Percentiles rank a stretch among this genome's conserved stretches.
These are phyloP conservation scores for Pichia manshurica DNA, from an alignment of 805 yeast genomes.

Conservation along the genomic window DNA sequence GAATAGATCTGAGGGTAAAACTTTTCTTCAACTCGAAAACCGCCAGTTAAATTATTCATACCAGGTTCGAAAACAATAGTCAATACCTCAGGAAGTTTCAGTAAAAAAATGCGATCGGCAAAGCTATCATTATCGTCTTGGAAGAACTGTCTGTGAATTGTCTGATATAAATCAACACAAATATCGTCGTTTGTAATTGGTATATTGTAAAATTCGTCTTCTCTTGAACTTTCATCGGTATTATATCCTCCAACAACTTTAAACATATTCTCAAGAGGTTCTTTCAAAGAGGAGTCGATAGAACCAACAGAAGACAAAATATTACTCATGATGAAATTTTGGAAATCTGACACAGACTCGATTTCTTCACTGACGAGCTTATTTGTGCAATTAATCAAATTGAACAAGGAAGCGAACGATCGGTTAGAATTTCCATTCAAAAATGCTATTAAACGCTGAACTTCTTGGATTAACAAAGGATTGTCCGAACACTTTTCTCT, in stretches of 20 bases:
- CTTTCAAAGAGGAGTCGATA: constrained; percentile 12
- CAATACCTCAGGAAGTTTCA: constrained; percentile 31
- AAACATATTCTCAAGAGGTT: constrained; percentile 17
- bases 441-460: constrained; percentile 36
- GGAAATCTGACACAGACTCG: constrained; percentile 27
- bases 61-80: constrained; percentile 29
- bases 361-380: constrained; percentile 23
- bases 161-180: constrained; percentile 28
- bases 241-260: constrained; percentile 6
- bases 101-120: constrained; percentile 13
- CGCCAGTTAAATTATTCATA: constrained; percentile 26
- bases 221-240: neutral
- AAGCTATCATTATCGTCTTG: constrained; percentile 27
- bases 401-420: constrained; percentile 34
- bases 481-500: constrained; percentile 24
- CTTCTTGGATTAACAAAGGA: constrained; percentile 30
- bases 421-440: constrained; percentile 32
- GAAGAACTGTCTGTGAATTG: constrained; percentile 29
- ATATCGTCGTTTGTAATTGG: constrained; percentile 32
- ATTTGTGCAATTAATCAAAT: constrained; percentile 29
- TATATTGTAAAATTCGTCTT: constrained; percentile 22
- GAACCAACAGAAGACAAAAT: constrained; percentile 20
- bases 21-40: constrained; percentile 26
- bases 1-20: constrained; percentile 39
- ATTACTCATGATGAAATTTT: constrained; percentile 19